A percentile compares a stretch with the other conserved stretches of the same genome.
Conservation (phyloP, 1,284 basidiomycete species). For the Neolentinus lepideus region DNA sequence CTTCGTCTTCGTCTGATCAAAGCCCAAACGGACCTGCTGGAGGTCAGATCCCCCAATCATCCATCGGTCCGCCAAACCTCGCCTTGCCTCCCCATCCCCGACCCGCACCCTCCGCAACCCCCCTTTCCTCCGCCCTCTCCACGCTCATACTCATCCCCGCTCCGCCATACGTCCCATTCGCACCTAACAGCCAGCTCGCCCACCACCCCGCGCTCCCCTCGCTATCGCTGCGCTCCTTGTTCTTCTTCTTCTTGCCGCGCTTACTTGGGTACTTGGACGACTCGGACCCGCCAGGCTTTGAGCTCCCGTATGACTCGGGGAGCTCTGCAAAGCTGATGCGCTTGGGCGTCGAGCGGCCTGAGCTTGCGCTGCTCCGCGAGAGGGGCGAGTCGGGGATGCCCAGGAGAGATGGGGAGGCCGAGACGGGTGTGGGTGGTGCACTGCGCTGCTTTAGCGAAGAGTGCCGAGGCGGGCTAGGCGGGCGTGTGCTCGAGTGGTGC, state of each 20-base stretch:
- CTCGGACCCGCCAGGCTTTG: slow-evolving; percentile 17
- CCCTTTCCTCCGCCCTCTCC: slow-evolving; percentile 45
- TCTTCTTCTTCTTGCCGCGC: slow-evolving; percentile 18
- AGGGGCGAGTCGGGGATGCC: slow-evolving; percentile 21
- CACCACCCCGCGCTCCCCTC: slow-evolving; percentile 36
- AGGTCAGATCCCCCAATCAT: slow-evolving; percentile 49
- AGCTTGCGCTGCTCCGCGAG: slow-evolving; percentile 18
- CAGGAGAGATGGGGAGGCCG: slow-evolving; percentile 21
- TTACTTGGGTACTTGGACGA: slow-evolving; percentile 17
- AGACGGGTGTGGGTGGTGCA: slow-evolving; percentile 18
- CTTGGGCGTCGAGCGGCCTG: slow-evolving; percentile 55
- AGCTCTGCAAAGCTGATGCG: slow-evolving; percentile 70
- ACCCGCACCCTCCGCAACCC: slow-evolving; percentile 30
- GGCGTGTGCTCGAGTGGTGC: slow-evolving; percentile 50
- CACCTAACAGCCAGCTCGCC: slow-evolving; percentile 36
- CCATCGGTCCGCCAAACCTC: slow-evolving; percentile 37
- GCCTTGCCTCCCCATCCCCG: slow-evolving; percentile 35
- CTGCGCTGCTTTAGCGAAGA: slow-evolving; percentile 41
- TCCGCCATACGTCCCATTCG: slow-evolving; percentile 13
- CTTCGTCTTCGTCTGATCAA: not conserved
- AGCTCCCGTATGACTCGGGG: slow-evolving; percentile 49
- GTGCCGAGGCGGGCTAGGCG: slow-evolving; percentile 42
- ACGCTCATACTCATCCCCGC: slow-evolving; percentile 18
- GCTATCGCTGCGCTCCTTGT: slow-evolving; percentile 17
- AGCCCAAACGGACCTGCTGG: not conserved